Evolutionary conservation across 2,329 filamentous ascomycete species (phyloP).

Genomic region (Parascedosporium putredinis): DNA sequence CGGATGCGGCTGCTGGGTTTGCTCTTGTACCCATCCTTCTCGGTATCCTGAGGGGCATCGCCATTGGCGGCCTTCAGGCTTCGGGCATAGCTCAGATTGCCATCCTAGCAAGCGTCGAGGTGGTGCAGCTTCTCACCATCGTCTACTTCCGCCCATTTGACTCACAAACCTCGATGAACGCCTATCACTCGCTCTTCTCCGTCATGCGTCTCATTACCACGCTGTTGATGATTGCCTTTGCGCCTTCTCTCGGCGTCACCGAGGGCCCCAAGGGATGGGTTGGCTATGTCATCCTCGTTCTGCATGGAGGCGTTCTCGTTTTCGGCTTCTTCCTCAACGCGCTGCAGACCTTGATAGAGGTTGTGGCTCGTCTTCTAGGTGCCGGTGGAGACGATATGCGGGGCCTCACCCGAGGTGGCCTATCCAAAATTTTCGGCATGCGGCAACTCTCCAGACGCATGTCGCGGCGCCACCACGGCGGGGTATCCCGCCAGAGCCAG

Average conservation of each 20-base stretch:
- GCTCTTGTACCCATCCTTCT: conserved; percentile 78
- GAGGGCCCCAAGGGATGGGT: conserved; percentile 87
- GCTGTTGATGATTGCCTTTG: conserved; percentile 71
- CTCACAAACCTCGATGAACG: conserved; percentile 90
- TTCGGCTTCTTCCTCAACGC: conserved; percentile 93
- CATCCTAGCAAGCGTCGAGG: conserved; percentile 85
- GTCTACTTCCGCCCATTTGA: conserved; percentile 87
- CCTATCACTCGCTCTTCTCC: conserved; percentile 82
- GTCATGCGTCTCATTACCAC: conserved; percentile 65
- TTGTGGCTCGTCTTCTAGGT: conserved; percentile 70
- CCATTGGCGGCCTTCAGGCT: conserved; percentile 84
- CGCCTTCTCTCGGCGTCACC: conserved; percentile 68
- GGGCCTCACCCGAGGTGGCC: conserved; percentile 65
- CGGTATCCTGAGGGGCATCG: conserved; percentile 76
- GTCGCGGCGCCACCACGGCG: conserved; percentile 47
- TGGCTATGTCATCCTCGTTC: conserved; percentile 77
- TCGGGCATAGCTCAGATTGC: conserved; percentile 91
- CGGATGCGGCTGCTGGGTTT: conserved; percentile 83
- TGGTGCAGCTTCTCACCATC: conserved; percentile 77
- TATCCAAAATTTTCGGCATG: conserved; percentile 86
- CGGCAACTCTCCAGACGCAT: conserved; percentile 71
- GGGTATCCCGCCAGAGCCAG: conserved; percentile 66
- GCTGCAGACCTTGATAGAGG: conserved; percentile 81
- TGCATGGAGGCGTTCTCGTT: conserved; percentile 75
- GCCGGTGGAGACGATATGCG: conserved; percentile 66